A percentile compares a stretch with the other conserved stretches of the same genome.
Evolutionary conservation across 2,329 filamentous ascomycete species (phyloP).

Genomic region (Alternaria sp.): DNA sequence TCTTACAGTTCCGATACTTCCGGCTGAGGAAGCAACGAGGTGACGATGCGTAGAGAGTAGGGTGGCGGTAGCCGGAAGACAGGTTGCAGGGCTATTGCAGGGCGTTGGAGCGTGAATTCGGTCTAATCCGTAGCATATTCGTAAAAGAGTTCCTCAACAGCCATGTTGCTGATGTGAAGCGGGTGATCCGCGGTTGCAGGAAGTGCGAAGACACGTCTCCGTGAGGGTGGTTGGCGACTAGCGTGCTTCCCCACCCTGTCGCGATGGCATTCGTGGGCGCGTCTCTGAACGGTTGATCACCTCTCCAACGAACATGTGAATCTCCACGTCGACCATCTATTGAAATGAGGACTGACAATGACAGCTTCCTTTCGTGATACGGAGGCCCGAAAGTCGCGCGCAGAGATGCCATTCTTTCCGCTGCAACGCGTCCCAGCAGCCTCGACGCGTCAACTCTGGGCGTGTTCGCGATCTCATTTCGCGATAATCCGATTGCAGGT

Average conservation of each 20-base stretch:
- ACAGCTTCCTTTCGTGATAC: not conserved
- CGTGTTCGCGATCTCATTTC: not conserved
- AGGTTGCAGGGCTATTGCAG: not conserved
- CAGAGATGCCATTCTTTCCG: not conserved
- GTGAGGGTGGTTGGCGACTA: not conserved
- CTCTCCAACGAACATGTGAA: not conserved
- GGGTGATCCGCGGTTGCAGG: not conserved
- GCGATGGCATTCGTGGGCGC: not conserved
- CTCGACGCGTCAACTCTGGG: not conserved
- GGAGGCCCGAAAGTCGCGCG: not conserved
- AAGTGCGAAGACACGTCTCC: not conserved
- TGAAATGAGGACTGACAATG: not conserved
- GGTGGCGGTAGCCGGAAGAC: rapidly evolving
- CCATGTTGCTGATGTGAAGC: not conserved
- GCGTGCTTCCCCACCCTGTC: not conserved
- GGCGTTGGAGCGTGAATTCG: not conserved
- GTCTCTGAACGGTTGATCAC: not conserved
- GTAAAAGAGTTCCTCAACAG: rapidly evolving
- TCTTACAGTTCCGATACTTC: not conserved
- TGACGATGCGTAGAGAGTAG: not conserved
- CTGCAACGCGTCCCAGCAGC: not conserved
- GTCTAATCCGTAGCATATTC: not conserved
- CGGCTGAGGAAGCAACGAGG: not conserved
- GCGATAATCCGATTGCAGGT: not conserved
- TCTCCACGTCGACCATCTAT: not conserved